Evolutionary conservation across 192 early-diverging fungal species (phyloP).

Genomic region (Obelidium mucronatum): DNA sequence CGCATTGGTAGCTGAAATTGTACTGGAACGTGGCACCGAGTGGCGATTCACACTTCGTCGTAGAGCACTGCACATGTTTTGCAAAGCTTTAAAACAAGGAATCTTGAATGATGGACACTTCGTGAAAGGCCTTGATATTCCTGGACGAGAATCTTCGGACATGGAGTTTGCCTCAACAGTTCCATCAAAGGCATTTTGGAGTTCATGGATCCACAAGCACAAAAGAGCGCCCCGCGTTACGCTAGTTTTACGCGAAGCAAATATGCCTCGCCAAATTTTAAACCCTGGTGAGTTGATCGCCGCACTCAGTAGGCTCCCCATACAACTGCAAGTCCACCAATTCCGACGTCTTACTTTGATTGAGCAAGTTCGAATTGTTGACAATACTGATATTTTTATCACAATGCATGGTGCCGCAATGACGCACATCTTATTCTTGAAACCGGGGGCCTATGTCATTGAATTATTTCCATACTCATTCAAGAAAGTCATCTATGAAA

Average conservation of each 20-base stretch:
- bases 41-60: constrained; percentile 33
- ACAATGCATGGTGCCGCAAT: constrained; percentile 48
- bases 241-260: constrained; percentile 32
- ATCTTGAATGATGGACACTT: constrained; percentile 28
- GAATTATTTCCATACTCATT: constrained; percentile 47
- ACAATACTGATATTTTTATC: constrained; percentile 42
- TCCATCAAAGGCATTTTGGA: not conserved
- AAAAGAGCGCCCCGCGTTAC: constrained; percentile 32
- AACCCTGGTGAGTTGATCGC: constrained; percentile 44
- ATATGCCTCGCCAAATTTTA: constrained; percentile 37
- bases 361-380: constrained; percentile 37
- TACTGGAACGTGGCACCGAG: constrained; percentile 33
- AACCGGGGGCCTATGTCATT: constrained; percentile 31
- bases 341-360: constrained; percentile 24
- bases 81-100: constrained; percentile 17
- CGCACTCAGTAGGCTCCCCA: constrained; percentile 21
- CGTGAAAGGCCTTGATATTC: not conserved
- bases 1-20: constrained; percentile 40
- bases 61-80: constrained; percentile 35
- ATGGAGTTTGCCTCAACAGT: not conserved
- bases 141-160: not conserved
- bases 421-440: constrained; percentile 45
- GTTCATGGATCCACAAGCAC: not conserved
- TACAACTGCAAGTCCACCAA: constrained; percentile 23
- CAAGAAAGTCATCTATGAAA: constrained; percentile 44